These are phyloP conservation scores for Fusarium beomiforme DNA, from an alignment of 2,329 filamentous ascomycete species.

Conservation along the genomic window DNA sequence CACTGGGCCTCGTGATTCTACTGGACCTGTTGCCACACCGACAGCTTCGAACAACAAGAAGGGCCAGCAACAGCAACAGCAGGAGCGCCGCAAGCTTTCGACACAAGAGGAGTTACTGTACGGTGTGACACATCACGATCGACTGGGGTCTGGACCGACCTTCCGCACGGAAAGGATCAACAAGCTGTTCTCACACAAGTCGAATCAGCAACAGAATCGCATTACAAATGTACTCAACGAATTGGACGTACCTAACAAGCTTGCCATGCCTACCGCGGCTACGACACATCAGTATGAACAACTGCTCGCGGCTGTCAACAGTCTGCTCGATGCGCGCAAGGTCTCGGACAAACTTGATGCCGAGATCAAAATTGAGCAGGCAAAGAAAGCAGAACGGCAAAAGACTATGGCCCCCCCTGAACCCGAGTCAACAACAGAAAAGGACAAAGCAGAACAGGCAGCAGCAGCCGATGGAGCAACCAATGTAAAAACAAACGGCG, in stretches of 20 bases:
- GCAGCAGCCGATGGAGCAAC: conserved; percentile 1
- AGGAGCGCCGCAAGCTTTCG: conserved; percentile 75
- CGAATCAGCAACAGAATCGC: conserved; percentile 77
- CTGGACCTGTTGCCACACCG: conserved; percentile 46
- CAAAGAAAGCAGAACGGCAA: conserved; percentile 64
- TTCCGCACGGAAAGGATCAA: conserved; percentile 88
- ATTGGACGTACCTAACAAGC: conserved; percentile 74
- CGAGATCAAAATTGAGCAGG: conserved; percentile 71
- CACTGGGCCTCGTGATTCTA: conserved; percentile 50
- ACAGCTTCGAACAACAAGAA: conserved; percentile 61
- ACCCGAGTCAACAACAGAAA: conserved; percentile 30
- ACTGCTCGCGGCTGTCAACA: conserved; percentile 73
- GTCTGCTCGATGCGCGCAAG: conserved; percentile 78
- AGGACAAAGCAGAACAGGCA: conserved; percentile 16
- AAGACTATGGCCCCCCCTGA: conserved; percentile 46
- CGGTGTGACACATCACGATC: conserved; percentile 86
- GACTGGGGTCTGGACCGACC: conserved; percentile 84
- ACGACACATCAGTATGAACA: conserved; percentile 78
- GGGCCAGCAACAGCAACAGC: conserved; percentile 47
- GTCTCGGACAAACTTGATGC: conserved; percentile 78
- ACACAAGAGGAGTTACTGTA: conserved; percentile 81
- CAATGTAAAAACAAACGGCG: conserved; percentile 22
- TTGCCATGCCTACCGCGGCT: conserved; percentile 78
- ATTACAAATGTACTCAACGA: conserved; percentile 78
- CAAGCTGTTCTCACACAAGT: conserved; percentile 82